Base-by-base conservation (phyloP, 176 grass and related monocot genomes). In the Avena atlantica region DNA sequence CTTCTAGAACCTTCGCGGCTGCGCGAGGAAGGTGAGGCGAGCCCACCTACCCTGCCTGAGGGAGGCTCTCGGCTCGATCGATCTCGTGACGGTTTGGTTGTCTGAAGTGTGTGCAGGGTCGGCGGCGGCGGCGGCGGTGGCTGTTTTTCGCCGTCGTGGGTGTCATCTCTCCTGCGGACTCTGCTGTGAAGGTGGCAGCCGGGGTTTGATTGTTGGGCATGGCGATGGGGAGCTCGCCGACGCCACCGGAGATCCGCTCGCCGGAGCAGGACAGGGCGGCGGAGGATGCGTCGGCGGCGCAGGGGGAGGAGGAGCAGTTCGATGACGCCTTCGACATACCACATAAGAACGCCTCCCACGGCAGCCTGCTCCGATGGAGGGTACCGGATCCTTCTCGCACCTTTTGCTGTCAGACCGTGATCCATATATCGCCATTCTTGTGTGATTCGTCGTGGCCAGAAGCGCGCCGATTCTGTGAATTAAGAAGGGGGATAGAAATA, bases 251-350 rank as follows among this genome's bases (percentile, higher is more conserved):
- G 90, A 91, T 91, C 86, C 71, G 86, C 81, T 91, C 90, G 70
- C 90, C 78, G 49, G 81, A 66, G 47, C 69, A 6, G 45, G 24
- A 61, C 42, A 24, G 9, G 58, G 78, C 62, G 55, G 88, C 62
- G 47, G 88, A 78, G 47, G 78, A n/a, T 5, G 59, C 62, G n/a
- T 45, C 74, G n/a, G 74, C 8, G 1, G 78, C 60, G 34, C 49
- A 57, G 67, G 67, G 7, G 5, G 86, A 74, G 21, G 79, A 78
- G 63, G 81, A 78, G 65, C 56, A 77, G 44, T 84, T 85, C 81
- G 88, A 88, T 16, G 91, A 95, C 78, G 86, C 91, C n/a, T 95
- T 95, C 86, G 93, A 91, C 19, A 95, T 95, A 62, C 93, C 91
- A 0, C 86, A 92, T 16, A 95, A 95, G 91, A 95, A 95, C 78